These are phyloP conservation scores for Lanmaoa pseudosensibilis DNA, from an alignment of 768 basidiomycete species.

Conservation along the genomic window DNA sequence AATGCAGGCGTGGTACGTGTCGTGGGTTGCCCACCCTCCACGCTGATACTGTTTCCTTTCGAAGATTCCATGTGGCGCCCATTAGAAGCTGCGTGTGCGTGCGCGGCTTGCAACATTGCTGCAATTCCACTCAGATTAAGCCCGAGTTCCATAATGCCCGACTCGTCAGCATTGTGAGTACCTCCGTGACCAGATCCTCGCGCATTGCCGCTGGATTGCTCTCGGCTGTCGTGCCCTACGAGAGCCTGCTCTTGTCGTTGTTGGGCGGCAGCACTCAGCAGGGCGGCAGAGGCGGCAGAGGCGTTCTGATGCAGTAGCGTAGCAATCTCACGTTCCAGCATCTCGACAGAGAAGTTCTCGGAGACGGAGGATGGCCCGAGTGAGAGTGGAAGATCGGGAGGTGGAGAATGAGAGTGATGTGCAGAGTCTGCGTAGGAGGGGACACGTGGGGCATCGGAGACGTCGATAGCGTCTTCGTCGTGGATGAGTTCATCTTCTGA, in stretches of 20 bases:
- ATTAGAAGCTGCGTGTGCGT: constrained; percentile 54
- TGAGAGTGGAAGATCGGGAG: constrained; percentile 35
- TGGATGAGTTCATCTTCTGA: constrained; percentile 48
- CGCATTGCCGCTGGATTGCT: constrained; percentile 20
- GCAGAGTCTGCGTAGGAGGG: constrained; percentile 26
- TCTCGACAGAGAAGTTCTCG: constrained; percentile 63
- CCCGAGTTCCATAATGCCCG: constrained; percentile 40
- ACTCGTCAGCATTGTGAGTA: constrained; percentile 16
- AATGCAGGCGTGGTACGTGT: constrained; percentile 78
- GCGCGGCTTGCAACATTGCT: constrained; percentile 79
- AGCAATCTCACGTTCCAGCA: constrained; percentile 77
- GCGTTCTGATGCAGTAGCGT: constrained; percentile 74
- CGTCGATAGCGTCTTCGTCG: constrained; percentile 29
- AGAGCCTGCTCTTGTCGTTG: constrained; percentile 54
- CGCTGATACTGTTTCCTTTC: constrained; percentile 47
- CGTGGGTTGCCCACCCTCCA: constrained; percentile 46
- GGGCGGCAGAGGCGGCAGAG: constrained; percentile 63
- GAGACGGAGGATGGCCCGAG: constrained; percentile 41
- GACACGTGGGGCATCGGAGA: constrained; percentile 33
- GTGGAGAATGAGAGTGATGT: constrained; percentile 17
- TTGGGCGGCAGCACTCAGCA: constrained; percentile 65
- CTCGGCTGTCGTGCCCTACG: constrained; percentile 37
- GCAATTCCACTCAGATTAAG: constrained; percentile 65
- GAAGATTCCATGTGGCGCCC: constrained; percentile 47
- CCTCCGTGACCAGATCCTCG: constrained; percentile 14